phyloP scores from a whole-genome alignment of 163 green algal genomes.

The Smithsoniella earleae region DNA sequence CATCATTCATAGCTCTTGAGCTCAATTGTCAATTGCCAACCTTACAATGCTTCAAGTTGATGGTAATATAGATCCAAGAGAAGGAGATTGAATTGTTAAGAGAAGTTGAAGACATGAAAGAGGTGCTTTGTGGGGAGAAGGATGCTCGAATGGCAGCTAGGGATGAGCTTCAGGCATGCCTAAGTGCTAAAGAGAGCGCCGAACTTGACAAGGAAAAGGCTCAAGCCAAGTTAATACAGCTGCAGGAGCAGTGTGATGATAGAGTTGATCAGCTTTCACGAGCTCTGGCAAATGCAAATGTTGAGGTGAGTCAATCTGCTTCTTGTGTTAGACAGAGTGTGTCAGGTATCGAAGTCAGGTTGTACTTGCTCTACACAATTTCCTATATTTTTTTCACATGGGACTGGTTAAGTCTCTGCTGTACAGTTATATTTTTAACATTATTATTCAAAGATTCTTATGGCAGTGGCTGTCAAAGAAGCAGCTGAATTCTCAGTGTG shows the following conservation, averaged over 20 bases:
- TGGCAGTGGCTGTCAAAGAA: too few species aligned
- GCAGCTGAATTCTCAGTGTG: too few species aligned
- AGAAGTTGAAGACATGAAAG: constrained; percentile 4
- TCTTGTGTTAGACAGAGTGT: too few species aligned
- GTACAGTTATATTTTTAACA: neutral
- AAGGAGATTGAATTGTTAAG: too few species aligned
- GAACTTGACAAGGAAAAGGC: constrained; percentile 1
- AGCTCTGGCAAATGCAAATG: neutral
- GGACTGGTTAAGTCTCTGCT: neutral
- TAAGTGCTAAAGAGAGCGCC: neutral
- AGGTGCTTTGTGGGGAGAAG: neutral
- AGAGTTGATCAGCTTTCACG: neutral
- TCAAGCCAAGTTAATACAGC: neutral
- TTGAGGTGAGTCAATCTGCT: neutral
- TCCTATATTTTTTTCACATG: too few species aligned
- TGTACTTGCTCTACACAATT: too few species aligned
- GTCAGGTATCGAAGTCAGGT: too few species aligned
- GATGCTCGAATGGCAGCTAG: neutral
- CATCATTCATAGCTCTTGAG: too few species aligned
- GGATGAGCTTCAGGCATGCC: neutral
- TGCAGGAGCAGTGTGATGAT: neutral
- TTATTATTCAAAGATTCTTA: neutral
- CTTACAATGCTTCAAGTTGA: too few species aligned
- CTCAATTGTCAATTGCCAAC: too few species aligned
- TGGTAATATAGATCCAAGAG: too few species aligned